A percentile compares a stretch with the other conserved stretches of the same genome.
Evolutionary conservation across 2,329 filamentous ascomycete species (phyloP).

Genomic region (Colletotrichum echinochloae): DNA sequence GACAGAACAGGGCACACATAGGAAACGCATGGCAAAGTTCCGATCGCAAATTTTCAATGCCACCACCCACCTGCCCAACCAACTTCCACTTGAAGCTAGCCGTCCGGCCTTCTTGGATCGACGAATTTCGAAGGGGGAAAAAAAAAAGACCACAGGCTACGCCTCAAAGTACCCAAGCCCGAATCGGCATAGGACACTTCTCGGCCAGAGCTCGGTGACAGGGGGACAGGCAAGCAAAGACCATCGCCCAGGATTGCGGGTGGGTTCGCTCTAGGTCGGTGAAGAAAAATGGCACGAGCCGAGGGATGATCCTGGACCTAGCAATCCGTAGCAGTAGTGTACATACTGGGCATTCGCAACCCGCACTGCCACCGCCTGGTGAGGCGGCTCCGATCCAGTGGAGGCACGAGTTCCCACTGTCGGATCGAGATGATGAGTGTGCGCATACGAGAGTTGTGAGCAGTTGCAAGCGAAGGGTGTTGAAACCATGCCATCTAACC

Average conservation of each 20-base stretch:
- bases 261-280: slow-evolving; percentile 2
- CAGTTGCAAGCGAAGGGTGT: not conserved
- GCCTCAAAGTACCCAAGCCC: slow-evolving; percentile 1
- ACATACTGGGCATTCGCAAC: too few species aligned
- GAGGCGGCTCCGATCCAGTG: not conserved
- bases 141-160: slow-evolving; percentile 13
- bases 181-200: slow-evolving; percentile 17
- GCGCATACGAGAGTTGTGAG: slow-evolving; percentile 10
- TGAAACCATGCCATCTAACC: slow-evolving; percentile 3
- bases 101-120: not conserved
- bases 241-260: slow-evolving; percentile 10
- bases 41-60: slow-evolving; percentile 16
- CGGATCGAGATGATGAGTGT: not conserved
- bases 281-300: slow-evolving; percentile 36
- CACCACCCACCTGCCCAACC: not conserved
- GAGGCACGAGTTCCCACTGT: slow-evolving; percentile 1
- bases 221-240: slow-evolving; percentile 8
- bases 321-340: too few species aligned
- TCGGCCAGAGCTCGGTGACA: slow-evolving; percentile 14
- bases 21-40: slow-evolving; percentile 5
- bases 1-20: slow-evolving; percentile 13
- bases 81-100: slow-evolving; percentile 20
- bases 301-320: slow-evolving; percentile 3
- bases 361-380: not conserved
- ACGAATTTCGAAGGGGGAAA: slow-evolving; percentile 31